Evolutionary conservation across 2,329 filamentous ascomycete species (phyloP).

Genomic region (Lachnellula occidentalis): DNA sequence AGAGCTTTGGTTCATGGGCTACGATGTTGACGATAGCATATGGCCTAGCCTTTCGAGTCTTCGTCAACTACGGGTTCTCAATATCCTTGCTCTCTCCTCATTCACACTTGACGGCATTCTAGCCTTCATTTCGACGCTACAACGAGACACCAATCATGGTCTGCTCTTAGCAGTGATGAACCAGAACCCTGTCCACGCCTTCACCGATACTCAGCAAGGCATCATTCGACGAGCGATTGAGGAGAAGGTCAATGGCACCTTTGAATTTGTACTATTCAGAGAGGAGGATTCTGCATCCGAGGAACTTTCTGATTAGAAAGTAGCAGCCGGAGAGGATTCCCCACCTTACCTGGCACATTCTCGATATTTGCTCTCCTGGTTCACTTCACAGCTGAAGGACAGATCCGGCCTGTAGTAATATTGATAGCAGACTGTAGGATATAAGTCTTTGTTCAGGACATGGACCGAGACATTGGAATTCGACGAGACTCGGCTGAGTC

Average conservation of each 20-base stretch:
- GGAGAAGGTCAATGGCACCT: constrained; percentile 30
- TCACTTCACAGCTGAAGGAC: too few relatives aligned
- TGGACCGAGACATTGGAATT: too few relatives aligned
- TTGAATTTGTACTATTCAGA: constrained; percentile 30
- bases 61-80: constrained; percentile 44
- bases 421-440: too few relatives aligned
- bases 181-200: constrained; percentile 24
- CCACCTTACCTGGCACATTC: too few relatives aligned
- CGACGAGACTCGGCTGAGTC: too few relatives aligned
- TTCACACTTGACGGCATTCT: constrained; percentile 49
- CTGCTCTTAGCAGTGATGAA: constrained; percentile 30
- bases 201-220: constrained; percentile 24
- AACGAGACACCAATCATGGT: constrained; percentile 28
- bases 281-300: constrained; percentile 27
- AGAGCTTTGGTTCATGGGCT: constrained; percentile 51
- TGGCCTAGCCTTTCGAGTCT: constrained; percentile 41
- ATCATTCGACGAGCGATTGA: constrained; percentile 26
- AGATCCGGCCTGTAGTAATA: too few relatives aligned
- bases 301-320: constrained; percentile 24
- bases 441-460: too few relatives aligned
- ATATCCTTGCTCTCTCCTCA: constrained; percentile 47
- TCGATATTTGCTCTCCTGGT: too few relatives aligned
- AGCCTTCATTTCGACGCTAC: constrained; percentile 36
- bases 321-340: too few relatives aligned
- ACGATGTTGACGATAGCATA: constrained; percentile 45